phyloP scores from a whole-genome alignment of 345 rosid species.

The Eucalyptus melliodora region DNA sequence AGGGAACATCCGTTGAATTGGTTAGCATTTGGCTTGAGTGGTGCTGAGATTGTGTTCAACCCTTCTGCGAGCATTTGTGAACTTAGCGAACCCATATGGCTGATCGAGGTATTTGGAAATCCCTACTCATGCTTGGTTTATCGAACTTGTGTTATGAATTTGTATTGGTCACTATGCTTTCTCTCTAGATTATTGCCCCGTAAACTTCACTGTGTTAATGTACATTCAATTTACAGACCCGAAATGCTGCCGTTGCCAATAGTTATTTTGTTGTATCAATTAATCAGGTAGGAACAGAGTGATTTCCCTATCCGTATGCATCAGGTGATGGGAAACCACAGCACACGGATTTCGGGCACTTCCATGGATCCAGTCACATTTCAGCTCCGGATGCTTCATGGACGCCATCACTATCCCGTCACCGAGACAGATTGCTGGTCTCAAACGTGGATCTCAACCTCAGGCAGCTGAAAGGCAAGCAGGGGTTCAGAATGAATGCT shows the following conservation, averaged over 20 bases:
- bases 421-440: slow-evolving; percentile 61
- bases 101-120: slow-evolving; percentile 43
- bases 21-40: slow-evolving; percentile 92
- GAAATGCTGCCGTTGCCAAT: slow-evolving; percentile 84
- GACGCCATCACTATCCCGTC: slow-evolving; percentile 60
- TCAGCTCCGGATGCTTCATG: slow-evolving; percentile 92
- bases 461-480: slow-evolving; percentile 73
- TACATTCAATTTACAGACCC: slow-evolving; percentile 35
- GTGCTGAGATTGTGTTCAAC: slow-evolving; percentile 91
- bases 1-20: slow-evolving; percentile 92
- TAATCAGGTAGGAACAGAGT: slow-evolving; percentile 75
- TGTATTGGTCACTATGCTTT: background rate
- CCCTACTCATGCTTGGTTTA: background rate
- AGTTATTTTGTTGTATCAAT: slow-evolving; percentile 81
- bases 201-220: background rate
- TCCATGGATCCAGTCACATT: slow-evolving; percentile 75
- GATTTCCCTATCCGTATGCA: slow-evolving; percentile 69
- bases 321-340: slow-evolving; percentile 87
- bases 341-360: slow-evolving; percentile 75
- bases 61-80: slow-evolving; percentile 90
- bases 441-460: slow-evolving; percentile 84
- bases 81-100: slow-evolving; percentile 97
- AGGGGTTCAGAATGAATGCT: slow-evolving; percentile 88
- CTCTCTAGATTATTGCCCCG: background rate
- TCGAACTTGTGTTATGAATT: background rate